phyloP scores from a whole-genome alignment of 495 filamentous ascomycete species.

The Penicillium paxilli region DNA sequence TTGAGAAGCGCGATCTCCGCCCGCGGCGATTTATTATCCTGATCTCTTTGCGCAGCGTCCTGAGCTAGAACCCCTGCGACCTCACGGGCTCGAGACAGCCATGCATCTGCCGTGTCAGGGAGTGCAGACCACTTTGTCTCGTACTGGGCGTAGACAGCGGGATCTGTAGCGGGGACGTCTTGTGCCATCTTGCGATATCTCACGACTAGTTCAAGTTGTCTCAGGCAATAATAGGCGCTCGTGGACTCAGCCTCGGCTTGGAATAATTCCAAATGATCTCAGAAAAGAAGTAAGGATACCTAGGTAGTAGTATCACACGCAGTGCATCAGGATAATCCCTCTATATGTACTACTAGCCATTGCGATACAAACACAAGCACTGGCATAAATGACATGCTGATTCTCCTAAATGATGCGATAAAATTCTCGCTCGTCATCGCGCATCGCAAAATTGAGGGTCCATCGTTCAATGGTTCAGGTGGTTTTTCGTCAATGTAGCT shows the following conservation, averaged over 20 bases:
- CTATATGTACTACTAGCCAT: neutral
- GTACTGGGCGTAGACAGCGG: slow-evolving; percentile 49
- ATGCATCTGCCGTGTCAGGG: slow-evolving; percentile 44
- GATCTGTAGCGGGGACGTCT: slow-evolving; percentile 42
- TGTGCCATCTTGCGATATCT: slow-evolving; percentile 15
- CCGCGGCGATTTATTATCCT: slow-evolving; percentile 54
- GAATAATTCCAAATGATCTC: neutral
- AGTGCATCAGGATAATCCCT: neutral
- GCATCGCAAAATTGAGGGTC: neutral
- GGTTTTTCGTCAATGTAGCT: slow-evolving; percentile 12
- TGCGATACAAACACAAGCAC: neutral
- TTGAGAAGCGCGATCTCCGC: slow-evolving; percentile 60
- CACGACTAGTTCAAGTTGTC: neutral
- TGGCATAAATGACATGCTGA: neutral
- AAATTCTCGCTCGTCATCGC: neutral
- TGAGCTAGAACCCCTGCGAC: slow-evolving; percentile 52
- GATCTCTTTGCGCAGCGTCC: slow-evolving; percentile 54
- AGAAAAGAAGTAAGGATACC: neutral
- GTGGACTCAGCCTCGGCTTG: too few relatives aligned
- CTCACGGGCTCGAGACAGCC: slow-evolving; percentile 52
- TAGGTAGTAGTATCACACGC: too few relatives aligned
- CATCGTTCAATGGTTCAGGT: neutral
- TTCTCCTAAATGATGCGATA: neutral
- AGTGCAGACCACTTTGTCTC: slow-evolving; percentile 45
- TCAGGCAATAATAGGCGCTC: neutral